These are phyloP conservation scores for Trichoderma pleuroti DNA, from an alignment of 2,329 filamentous ascomycete species.

Conservation along the genomic window DNA sequence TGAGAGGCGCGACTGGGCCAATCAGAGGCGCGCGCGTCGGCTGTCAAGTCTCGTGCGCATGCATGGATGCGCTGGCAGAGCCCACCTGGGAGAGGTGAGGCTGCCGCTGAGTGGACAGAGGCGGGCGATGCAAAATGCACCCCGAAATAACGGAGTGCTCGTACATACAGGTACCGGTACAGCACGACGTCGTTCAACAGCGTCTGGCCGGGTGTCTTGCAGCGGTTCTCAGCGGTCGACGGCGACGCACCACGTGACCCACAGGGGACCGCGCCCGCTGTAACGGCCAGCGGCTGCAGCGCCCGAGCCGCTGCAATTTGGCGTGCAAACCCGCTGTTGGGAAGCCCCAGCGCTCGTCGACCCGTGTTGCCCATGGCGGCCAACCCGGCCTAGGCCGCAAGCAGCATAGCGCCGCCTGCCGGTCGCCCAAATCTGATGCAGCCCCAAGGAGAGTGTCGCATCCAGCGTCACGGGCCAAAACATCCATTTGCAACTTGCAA, in stretches of 20 bases:
- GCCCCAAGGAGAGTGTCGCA: constrained; percentile 22
- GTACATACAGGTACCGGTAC: not conserved
- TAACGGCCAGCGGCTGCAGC: not conserved
- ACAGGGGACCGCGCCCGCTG: constrained; percentile 3
- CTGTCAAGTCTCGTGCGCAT: constrained; percentile 7
- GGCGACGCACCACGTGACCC: constrained; percentile 4
- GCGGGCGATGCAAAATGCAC: not conserved
- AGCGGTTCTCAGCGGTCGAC: not conserved
- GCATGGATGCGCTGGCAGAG: constrained; percentile 15
- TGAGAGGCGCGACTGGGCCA: not conserved
- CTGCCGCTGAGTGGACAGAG: not conserved
- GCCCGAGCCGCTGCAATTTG: constrained; percentile 4
- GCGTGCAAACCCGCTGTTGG: no score
- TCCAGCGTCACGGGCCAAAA: constrained; percentile 30
- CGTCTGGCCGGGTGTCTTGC: not conserved
- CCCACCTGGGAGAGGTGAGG: not conserved
- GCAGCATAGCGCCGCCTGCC: constrained; percentile 7
- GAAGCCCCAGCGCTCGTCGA: no score
- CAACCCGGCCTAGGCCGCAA: constrained; percentile 23
- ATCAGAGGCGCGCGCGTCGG: not conserved
- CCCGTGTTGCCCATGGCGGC: constrained; percentile 34
- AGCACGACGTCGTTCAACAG: no score
- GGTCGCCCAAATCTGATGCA: constrained; percentile 13
- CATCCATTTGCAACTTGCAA: constrained; percentile 22
- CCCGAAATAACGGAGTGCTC: not conserved